Evolutionary conservation across 148 eudicot species (phyloP), one percentile per base, ranked within the genome.

Genomic region (Rhododendron henanense): DNA sequence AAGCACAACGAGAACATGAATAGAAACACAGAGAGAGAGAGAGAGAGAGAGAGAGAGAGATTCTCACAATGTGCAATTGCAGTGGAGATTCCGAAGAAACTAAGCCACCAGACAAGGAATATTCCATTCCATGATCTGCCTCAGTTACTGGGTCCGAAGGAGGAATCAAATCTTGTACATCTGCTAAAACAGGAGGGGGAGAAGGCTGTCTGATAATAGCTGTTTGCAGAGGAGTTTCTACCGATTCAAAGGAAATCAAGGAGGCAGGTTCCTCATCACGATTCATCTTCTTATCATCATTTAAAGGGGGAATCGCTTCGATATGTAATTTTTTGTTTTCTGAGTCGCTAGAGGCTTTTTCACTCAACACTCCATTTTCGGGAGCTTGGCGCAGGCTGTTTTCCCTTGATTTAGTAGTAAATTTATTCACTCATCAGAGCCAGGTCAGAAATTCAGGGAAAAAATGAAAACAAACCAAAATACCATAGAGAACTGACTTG

Each of bases 101-200:
- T 90, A 94, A 89, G 87, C 88, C 91, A 92, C 92, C 94, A 86
- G 89, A 82, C 77, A 90, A 85, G 85, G 91, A 77, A 86, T 81
- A 88, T 53, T 89, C 94, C 77, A 78, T 76, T 80, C 88, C 86
- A 85, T 82, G 79, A 76, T 91, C 90, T 69, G 90, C 84, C 74
- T 89, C 92, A 77, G 85, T 51, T 47, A 88, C 90, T 37, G 89
- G 83, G 51, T 90, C 55, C 83, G 88, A 89, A 75, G 89, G 82
- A 55, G 97, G 94, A 61, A 94, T 86, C 87, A 97, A 57, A 91
- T 97, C 98, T 88, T 92, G 96, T 85, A 97, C 98, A 59, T 94
- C 95, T 59, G 98, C 95, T 83, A 95, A 95, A 53, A 92, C 92
- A 83, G 98, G 92, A 53, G 98, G 99, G n/a, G 98, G 98, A 84